These are phyloP conservation scores for Wickerhamiella nectarea DNA, from an alignment of 805 yeast species.

Conservation along the genomic window DNA sequence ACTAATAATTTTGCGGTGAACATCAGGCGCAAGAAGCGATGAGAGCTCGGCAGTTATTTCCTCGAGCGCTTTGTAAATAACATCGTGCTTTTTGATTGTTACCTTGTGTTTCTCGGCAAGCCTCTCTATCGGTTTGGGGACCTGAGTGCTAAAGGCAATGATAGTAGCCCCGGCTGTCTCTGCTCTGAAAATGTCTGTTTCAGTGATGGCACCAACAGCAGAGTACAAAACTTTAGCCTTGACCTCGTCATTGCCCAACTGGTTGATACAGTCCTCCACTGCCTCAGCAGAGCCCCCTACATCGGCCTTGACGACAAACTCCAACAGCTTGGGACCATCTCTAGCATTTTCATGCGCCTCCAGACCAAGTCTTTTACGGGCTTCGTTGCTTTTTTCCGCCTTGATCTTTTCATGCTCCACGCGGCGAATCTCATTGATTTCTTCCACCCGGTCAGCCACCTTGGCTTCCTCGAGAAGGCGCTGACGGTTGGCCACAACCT, in stretches of 20 bases:
- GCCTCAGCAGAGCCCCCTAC: constrained; percentile 95
- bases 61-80: constrained; percentile 80
- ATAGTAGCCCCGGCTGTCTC: constrained; percentile 57
- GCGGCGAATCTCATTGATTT: constrained; percentile 53
- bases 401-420: constrained; percentile 27
- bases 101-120: constrained; percentile 49
- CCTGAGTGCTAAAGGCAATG: constrained; percentile 61
- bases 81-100: constrained; percentile 48
- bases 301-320: constrained; percentile 75
- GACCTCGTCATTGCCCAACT: constrained; percentile 81
- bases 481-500: constrained; percentile 52
- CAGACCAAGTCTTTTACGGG: constrained; percentile 49
- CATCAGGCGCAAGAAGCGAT: constrained; percentile 45
- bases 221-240: constrained; percentile 50
- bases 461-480: constrained; percentile 39
- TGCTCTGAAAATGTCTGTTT: constrained; percentile 54
- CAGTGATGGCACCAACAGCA: constrained; percentile 68
- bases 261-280: constrained; percentile 61
- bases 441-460: constrained; percentile 52
- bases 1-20: constrained; percentile 51
- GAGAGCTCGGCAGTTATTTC: constrained; percentile 58
- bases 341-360: constrained; percentile 29
- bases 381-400: constrained; percentile 40
- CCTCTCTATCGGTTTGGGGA: constrained; percentile 47
- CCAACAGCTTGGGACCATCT: constrained; percentile 26